Evolutionary conservation across 1,284 basidiomycete species (phyloP), one percentile per base, ranked within the genome.

Genomic region (Xerocomus minutiporus): DNA sequence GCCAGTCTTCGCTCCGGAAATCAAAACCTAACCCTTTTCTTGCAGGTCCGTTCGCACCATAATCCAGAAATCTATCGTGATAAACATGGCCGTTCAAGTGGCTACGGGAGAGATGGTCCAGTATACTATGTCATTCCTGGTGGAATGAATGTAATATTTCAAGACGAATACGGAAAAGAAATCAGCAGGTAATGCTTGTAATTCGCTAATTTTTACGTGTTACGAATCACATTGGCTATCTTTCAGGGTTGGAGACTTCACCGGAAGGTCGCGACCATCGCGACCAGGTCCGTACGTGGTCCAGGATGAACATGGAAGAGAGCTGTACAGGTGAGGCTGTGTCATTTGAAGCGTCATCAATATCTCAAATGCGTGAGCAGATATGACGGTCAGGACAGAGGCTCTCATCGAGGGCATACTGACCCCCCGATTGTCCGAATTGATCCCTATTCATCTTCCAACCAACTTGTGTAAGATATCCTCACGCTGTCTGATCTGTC

Each of bases 101-200:
- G 66, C 56, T 55, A 69, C 13, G 58, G 65, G 8, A 71, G 46
- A 51, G 61, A 55, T 8, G 68, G 73, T 45, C 65, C 75, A 38
- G 79, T 78, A 56, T 80, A 80, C 63, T 88, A 85, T 60, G 78
- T 86, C 59, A 75, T 86, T 45, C 84, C 85, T 31, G 75, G 75
- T 13, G 85, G 84, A 25, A 73, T 82, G 57, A 78, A 81, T 52
- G 81, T 87, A 13, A 77, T 88, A 44, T 86, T 88, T 61, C 75
- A 82, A 63, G 86, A 88, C 60, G 79, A 82, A 58, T 65, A 76
- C 39, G 86, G 86, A 25, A 79, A 79, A 52, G 82, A 86, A 58
- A 77, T 88, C 26, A 79, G 79, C 8, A 79, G 86, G 86, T 82
- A 68, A 52, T 61, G 9, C 36, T 45, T 34, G 8, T 47, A 44